Conservation (phyloP, 208 protist genomes). For the Plasmodiophora brassicae region DNA sequence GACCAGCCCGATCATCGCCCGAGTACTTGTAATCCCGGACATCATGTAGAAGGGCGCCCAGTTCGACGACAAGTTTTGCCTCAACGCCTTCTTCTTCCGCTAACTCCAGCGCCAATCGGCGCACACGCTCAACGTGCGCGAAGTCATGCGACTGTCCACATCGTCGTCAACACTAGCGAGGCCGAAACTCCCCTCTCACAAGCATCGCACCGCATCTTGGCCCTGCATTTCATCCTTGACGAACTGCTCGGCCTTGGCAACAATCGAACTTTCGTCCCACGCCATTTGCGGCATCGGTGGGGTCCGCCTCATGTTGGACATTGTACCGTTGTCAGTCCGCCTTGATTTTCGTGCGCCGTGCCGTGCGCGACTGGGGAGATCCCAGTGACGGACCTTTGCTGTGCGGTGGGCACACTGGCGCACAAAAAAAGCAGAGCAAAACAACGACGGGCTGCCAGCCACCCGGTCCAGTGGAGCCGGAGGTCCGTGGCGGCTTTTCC, state of each 20-base stretch:
- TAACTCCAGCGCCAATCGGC: not conserved
- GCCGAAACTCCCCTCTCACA: not conserved
- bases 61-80: slow-evolving; percentile 37
- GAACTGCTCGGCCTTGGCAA: not conserved
- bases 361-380: no score
- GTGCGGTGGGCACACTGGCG: no score
- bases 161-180: not conserved
- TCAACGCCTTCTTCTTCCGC: slow-evolving; percentile 24
- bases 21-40: slow-evolving; percentile 45
- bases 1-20: slow-evolving; percentile 21
- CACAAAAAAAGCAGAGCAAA: no score
- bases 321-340: no score
- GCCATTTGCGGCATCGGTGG: no score
- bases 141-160: slow-evolving; percentile 22
- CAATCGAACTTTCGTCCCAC: not conserved
- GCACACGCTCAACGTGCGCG: slow-evolving; percentile 10
- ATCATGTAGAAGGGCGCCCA: slow-evolving; percentile 44
- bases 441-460: no score
- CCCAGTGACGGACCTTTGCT: no score
- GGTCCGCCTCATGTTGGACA: no score
- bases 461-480: no score
- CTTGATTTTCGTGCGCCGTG: no score
- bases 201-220: not conserved
- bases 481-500: no score
- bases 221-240: not conserved